These are phyloP conservation scores for Dictyostelium intermedium DNA, from an alignment of 78 protist genomes.

Conservation along the genomic window DNA sequence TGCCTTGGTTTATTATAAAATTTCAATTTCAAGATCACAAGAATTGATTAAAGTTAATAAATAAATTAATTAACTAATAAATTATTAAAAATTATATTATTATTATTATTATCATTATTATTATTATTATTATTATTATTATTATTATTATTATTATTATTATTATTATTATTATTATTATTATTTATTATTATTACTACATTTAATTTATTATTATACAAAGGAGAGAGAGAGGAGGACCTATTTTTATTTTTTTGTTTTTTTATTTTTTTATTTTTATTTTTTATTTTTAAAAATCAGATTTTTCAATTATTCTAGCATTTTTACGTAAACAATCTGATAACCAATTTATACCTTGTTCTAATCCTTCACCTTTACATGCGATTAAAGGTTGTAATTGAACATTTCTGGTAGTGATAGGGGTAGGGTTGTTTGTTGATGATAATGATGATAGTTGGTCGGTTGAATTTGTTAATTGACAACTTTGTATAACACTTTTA, in stretches of 20 bases:
- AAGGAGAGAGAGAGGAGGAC: too few relatives aligned
- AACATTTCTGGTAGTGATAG: slow-evolving; percentile 27
- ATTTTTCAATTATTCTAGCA: slow-evolving; percentile 54
- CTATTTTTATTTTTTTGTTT: not conserved
- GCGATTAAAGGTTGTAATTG: slow-evolving; percentile 76
- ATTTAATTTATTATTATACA: too few relatives aligned
- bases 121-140: too few relatives aligned
- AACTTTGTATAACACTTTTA: slow-evolving; percentile 10
- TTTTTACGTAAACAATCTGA: slow-evolving; percentile 58
- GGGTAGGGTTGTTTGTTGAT: not conserved
- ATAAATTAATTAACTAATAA: not conserved
- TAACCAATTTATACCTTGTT: slow-evolving; percentile 59
- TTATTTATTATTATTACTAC: too few relatives aligned
- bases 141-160: too few relatives aligned
- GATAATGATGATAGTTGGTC: not conserved
- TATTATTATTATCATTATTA: too few relatives aligned
- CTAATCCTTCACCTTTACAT: slow-evolving; percentile 33
- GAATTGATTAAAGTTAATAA: not conserved
- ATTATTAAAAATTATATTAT: too few relatives aligned
- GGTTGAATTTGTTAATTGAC: not conserved
- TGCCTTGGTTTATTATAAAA: not conserved
- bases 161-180: too few relatives aligned
- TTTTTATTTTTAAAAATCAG: not conserved
- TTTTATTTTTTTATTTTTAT: not conserved
- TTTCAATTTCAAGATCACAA: not conserved